Evolutionary conservation across 139 green algal species (phyloP), one percentile per base, ranked within the genome.

Genomic region (Tetradesmus obliquus): DNA sequence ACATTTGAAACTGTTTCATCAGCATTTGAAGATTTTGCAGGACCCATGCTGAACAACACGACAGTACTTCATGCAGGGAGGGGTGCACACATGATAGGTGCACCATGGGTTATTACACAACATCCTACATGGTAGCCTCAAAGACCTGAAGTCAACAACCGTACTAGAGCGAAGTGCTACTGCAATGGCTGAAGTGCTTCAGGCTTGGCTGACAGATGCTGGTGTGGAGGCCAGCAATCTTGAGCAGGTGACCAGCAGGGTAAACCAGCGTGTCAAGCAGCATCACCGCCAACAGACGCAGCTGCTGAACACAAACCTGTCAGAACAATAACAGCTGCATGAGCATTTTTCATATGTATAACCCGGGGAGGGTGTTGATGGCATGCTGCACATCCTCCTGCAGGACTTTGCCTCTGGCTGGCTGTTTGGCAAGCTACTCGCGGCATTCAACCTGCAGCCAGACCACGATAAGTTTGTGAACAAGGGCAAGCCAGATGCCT

Each of bases 401-500:
- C 94, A 98, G 95, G 94, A 96, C 55, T 96, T 98, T 89, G 93
- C 96, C 0, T 94, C 89, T 66, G 96, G 96, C 45, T 98, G 95
- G 87, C 54, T 94, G 20, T 95, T 97, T 82, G 96, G 95, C 1
- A 92, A 96, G 91, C 81, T 98, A 1, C 87, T 98, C 12, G 54
- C 82, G 53, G 89, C 90, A 3, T 95, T 93, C 60, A 93, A 95
- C 79, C 88, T 98, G 84, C 96, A 97, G 95, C 95, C 95, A 32
- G 96, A 97, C 91, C 94, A 97, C 24, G 91, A 95, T 3, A 88
- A 94, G 55, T 98, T 98, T 62, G 91, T 94, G 0, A 24, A 91
- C 55, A 91, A 88, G 58, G 90, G 80, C 24, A 93, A 93, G 71
- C 96, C 96, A 5, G 95, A 97, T 71, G 94, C 95, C 1, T 95